phyloP scores from a whole-genome alignment of 768 basidiomycete genomes.

The Dentipellis sp. region DNA sequence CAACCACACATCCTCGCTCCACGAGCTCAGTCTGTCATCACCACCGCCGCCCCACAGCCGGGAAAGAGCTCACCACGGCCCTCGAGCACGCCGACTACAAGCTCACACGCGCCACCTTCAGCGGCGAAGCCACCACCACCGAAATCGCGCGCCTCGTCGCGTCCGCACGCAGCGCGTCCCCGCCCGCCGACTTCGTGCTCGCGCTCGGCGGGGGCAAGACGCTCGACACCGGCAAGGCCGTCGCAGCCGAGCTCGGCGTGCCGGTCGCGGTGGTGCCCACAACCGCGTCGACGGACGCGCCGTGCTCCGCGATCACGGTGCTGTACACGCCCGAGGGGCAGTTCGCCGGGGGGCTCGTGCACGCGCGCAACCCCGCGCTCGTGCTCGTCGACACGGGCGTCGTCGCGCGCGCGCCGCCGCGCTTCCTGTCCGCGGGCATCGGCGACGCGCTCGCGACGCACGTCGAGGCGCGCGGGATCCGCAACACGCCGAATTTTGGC shows the following conservation, averaged over 20 bases:
- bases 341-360: conserved; percentile 22
- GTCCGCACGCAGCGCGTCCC: conserved; percentile 8
- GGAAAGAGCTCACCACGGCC: conserved; percentile 13
- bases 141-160: conserved; percentile 18
- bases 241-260: conserved; percentile 18
- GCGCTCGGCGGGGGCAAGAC: conserved; percentile 24
- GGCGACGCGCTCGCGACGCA: conserved; percentile 25
- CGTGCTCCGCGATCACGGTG: conserved; percentile 25
- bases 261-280: conserved; percentile 21
- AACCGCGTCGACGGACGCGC: conserved; percentile 25
- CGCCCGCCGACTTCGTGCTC: conserved; percentile 20
- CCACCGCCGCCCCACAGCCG: neutral
- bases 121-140: conserved; percentile 21
- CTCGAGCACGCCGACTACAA: conserved; percentile 17
- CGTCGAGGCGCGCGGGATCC: conserved; percentile 20
- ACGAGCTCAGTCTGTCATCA: neutral
- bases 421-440: conserved; percentile 23
- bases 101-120: conserved; percentile 18
- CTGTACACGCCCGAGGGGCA: conserved; percentile 21
- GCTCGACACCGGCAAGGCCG: conserved; percentile 21
- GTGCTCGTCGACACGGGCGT: conserved; percentile 24
- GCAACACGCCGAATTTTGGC: conserved; percentile 21
- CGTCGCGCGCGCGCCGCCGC: conserved; percentile 19
- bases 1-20: neutral
- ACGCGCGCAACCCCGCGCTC: conserved; percentile 19